A percentile compares a stretch with the other conserved stretches of the same genome.
phyloP scores from a whole-genome alignment of 164 flowering plant species.

The Stephania cephalantha region DNA sequence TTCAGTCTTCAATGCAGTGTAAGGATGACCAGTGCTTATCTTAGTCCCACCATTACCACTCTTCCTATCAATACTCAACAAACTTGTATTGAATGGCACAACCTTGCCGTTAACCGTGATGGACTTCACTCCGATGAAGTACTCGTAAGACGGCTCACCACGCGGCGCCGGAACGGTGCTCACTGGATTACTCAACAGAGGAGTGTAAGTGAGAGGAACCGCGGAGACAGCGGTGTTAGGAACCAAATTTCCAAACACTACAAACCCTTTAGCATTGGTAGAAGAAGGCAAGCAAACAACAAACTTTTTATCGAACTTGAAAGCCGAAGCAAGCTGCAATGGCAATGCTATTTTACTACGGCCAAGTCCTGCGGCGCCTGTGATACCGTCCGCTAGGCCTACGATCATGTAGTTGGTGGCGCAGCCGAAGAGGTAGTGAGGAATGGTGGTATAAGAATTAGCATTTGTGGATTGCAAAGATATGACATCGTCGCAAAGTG shows the following conservation, averaged over 20 bases:
- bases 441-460: slow-evolving; percentile 14
- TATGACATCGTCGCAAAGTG: slow-evolving; percentile 22
- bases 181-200: slow-evolving; percentile 17
- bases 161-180: slow-evolving; percentile 3
- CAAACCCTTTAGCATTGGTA: slow-evolving; percentile 12
- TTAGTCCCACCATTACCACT: slow-evolving; percentile 23
- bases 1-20: slow-evolving; percentile 31
- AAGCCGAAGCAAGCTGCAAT: slow-evolving; percentile 21
- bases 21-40: slow-evolving; percentile 48
- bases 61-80: slow-evolving; percentile 11
- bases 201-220: slow-evolving; percentile 12
- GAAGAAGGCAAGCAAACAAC: slow-evolving; percentile 18
- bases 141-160: slow-evolving; percentile 21
- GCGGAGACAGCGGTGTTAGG: slow-evolving; percentile 16
- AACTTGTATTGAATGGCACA: slow-evolving; percentile 19
- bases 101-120: slow-evolving; percentile 22
- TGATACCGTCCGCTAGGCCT: slow-evolving; percentile 23
- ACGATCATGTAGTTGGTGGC: slow-evolving; percentile 17
- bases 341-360: slow-evolving; percentile 20
- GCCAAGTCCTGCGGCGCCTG: slow-evolving; percentile 30
- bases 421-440: slow-evolving; percentile 23
- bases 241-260: slow-evolving; percentile 5
- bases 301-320: slow-evolving; percentile 27
- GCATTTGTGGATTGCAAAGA: slow-evolving; percentile 29
- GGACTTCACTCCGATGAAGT: slow-evolving; percentile 34